Evolutionary conservation across 2,329 filamentous ascomycete genomes (phyloP).

Genomic region (Xylariaceae sp.): DNA sequence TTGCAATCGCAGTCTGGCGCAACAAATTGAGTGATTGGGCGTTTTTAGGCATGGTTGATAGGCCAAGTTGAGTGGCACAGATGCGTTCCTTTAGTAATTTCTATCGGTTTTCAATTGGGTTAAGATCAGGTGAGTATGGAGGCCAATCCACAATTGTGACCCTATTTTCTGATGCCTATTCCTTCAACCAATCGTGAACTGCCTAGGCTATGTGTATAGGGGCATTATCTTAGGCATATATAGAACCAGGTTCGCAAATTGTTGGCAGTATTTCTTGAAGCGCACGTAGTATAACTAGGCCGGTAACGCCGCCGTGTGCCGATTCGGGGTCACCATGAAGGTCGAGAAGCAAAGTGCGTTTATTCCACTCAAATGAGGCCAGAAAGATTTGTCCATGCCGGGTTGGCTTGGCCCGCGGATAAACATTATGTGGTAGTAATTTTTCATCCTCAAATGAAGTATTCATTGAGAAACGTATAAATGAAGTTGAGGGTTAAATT

Average conservation of each 20-base stretch:
- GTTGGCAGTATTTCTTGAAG: neutral
- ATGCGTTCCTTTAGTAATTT: no score
- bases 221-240: conserved; percentile 2
- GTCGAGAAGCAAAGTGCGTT: neutral
- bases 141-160: no score
- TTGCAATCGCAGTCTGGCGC: no score
- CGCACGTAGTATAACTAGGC: neutral
- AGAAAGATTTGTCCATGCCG: neutral
- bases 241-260: conserved; percentile 1
- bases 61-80: no score
- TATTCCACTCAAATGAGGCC: neutral
- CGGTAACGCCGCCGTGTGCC: neutral
- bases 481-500: neutral
- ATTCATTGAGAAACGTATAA: neutral
- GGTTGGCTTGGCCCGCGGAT: neutral
- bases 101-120: no score
- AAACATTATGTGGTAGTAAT: neutral
- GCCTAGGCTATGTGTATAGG: neutral
- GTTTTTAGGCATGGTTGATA: no score
- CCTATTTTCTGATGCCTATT: neutral
- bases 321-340: neutral
- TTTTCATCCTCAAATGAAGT: neutral
- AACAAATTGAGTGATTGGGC: no score
- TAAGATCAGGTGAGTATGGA: no score
- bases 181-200: neutral